Evolutionary conservation across 225 moss, liverwort and hornwort species (phyloP), one percentile per base, ranked within the genome.

Genomic region (Straminergon stramineum): DNA sequence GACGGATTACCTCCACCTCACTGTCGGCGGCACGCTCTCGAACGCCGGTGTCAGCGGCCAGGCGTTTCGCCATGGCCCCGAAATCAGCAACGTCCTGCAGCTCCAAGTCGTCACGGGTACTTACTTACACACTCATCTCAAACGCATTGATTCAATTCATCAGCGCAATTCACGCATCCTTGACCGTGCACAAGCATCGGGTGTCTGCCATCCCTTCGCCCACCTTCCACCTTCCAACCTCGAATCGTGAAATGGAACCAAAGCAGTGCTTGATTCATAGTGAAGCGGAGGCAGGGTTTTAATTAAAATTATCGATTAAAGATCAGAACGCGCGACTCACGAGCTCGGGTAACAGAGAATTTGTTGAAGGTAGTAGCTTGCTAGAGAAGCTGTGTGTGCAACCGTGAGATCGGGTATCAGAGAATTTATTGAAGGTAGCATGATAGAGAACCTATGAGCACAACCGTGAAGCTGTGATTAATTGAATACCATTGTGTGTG

Each of bases 11-110:
- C 92, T 98, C 51, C 91, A 93, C 90, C 96, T 98, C 55, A 98
- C 95, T 75, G 92, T 98, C 52, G 98, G 97, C 64, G 98, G 97
- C 45, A 98, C 98, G 51, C 88, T 98, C 79, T 98, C 98, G 9
- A 98, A 98, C 90, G 97, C 97, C 17, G 98, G 97, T 35, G 91
- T 97, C 53, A 98, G 98, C 82, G 97, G 98, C 65, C 98, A 98
- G 74, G 82, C 97, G 45, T 94, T 96, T 79, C 97, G 96, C 85
- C 94, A 95, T 91, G 98, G 98, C 84, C 98, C 98, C 68, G 92
- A 98, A 93, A 93, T 98, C 82, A 98, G 90, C 91, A 97, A 97
- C 64, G 96, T 98, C 75, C 80, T 97, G 51, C 93, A 95, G 64
- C 91, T 98, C 79, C 94, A 98, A 90, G 92, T 98, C 24, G 90